phyloP scores from a whole-genome alignment of 2,329 filamentous ascomycete species.

The Penicillium freii region DNA sequence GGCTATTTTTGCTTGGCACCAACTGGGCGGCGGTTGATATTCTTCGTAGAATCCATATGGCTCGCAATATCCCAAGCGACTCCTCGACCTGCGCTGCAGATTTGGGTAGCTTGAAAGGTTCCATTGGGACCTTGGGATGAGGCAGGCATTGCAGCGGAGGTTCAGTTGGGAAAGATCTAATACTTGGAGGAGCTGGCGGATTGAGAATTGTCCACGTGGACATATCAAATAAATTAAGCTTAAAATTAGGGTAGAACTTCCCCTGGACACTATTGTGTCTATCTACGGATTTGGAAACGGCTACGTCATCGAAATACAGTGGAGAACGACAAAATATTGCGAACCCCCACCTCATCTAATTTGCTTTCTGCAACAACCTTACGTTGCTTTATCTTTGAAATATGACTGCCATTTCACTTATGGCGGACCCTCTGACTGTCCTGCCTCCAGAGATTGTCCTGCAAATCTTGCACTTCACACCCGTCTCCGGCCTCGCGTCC shows the following conservation, averaged over 20 bases:
- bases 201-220: background rate
- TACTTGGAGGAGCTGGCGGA: background rate
- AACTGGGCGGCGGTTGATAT: background rate
- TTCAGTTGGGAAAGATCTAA: background rate
- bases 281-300: background rate
- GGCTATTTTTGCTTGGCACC: background rate
- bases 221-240: background rate
- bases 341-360: background rate
- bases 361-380: conserved; percentile 4
- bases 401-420: conserved; percentile 17
- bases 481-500: conserved; percentile 36
- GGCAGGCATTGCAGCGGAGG: background rate
- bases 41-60: background rate
- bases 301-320: conserved; percentile 9
- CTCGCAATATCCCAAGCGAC: background rate
- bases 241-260: background rate
- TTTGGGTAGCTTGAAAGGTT: background rate
- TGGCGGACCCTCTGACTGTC: conserved; percentile 29
- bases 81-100: background rate
- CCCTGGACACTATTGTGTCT: background rate
- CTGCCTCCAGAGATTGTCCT: conserved; percentile 45
- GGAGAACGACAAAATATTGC: conserved; percentile 10
- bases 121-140: background rate
- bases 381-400: background rate
- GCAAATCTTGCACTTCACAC: conserved; percentile 41